These are phyloP conservation scores for Wallacemonas rigidus DNA, from an alignment of 208 protist species.

Conservation along the genomic window DNA sequence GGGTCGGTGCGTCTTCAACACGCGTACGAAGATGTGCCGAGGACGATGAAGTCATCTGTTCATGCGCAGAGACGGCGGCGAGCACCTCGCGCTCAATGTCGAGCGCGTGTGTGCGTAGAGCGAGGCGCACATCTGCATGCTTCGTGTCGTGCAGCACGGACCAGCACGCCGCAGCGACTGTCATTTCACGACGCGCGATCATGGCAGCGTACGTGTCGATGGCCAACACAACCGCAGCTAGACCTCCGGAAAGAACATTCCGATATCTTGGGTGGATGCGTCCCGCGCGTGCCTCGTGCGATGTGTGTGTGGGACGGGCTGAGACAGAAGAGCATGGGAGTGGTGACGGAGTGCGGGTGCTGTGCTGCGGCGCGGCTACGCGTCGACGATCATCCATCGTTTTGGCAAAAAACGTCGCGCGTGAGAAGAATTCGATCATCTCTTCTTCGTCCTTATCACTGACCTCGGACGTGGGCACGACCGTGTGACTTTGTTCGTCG, in stretches of 20 bases:
- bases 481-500: not conserved
- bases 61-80: slow-evolving; percentile 55
- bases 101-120: slow-evolving; percentile 36
- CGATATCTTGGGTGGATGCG: not conserved
- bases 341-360: too few species aligned
- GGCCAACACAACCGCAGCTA: slow-evolving; percentile 60
- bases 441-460: not conserved
- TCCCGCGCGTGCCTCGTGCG: too few species aligned
- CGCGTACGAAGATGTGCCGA: slow-evolving; percentile 20
- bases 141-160: slow-evolving; percentile 60
- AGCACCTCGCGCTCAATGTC: slow-evolving; percentile 68
- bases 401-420: not conserved
- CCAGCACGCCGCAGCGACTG: slow-evolving; percentile 68
- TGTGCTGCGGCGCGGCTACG: too few species aligned
- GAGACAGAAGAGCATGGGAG: too few species aligned
- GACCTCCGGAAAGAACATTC: slow-evolving; percentile 59
- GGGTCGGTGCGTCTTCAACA: slow-evolving; percentile 25
- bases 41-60: slow-evolving; percentile 26
- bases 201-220: slow-evolving; percentile 73
- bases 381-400: not conserved
- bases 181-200: slow-evolving; percentile 55
- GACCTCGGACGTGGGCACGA: not conserved
- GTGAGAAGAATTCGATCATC: not conserved
- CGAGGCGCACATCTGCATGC: slow-evolving; percentile 23
- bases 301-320: too few species aligned